Base-by-base conservation (phyloP, 306 rosid species). In the Malus orientalis region DNA sequence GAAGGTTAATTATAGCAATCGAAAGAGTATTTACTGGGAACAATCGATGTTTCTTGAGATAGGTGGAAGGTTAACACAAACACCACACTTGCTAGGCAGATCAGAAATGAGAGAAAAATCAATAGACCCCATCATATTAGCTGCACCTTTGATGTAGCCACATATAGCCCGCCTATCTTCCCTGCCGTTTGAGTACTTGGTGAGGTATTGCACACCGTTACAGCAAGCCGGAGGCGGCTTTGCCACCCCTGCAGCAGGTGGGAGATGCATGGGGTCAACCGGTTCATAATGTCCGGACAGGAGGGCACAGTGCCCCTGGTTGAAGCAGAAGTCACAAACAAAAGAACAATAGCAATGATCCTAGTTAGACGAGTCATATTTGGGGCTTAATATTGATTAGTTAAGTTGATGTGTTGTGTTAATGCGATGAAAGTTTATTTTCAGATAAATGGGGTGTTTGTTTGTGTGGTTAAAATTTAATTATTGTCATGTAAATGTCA, bases 31-130 rank as follows among this genome's bases (percentile, higher is more conserved):
- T 15, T 29, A 14, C n/a, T 4, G 11, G 78, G 81, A 1, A 72
- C 90, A 87, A 8, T 47, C 12, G 2, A 62, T 29, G 40, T 62
- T 8, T 7, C 38, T 27, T 27, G 67, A 62, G 67, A 62, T 6
- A 29, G 38, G 38, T 29, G 67, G 67, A 62, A 62, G 40, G 25
- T 62, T 27, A 4, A 29, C 67, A 29, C 38, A 13, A 13, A 62
- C 38, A 33, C 40, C 40, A 29, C 40, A 62, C 9, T 6, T 29
- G 14, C 7, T 14, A 16, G 67, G n/a, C 11, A 62, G 40, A 62
- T 18, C 19, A 62, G 11, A 25, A 62, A 62, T 62, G 36, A 13
- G 67, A 27, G 67, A 15, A 62, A 62, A 29, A 62, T 62, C 67
- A 25, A 15, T 29, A 62, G 19, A 33, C 40, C 20, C 38, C 10